phyloP scores from a whole-genome alignment of 2,329 filamentous ascomycete genomes.

The Zymoseptoria crescenta region DNA sequence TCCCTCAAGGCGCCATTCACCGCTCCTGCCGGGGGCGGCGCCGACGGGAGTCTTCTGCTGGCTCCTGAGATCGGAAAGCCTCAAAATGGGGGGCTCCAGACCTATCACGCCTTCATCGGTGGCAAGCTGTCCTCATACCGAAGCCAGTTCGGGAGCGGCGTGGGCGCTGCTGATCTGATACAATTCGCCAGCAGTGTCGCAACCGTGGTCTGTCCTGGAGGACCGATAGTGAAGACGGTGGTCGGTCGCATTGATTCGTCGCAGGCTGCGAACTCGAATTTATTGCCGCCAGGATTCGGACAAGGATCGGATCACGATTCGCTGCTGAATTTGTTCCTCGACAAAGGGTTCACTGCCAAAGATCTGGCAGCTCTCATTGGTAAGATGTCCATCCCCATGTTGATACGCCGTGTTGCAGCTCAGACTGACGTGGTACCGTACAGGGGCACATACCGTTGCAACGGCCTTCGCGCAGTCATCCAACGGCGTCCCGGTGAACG shows the following conservation, averaged over 20 bases:
- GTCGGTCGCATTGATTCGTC: slow-evolving; percentile 43
- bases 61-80: slow-evolving; percentile 29
- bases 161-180: slow-evolving; percentile 48
- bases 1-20: slow-evolving; percentile 12
- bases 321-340: slow-evolving; percentile 41
- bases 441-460: slow-evolving; percentile 41
- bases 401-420: background rate
- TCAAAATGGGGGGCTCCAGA: slow-evolving; percentile 41
- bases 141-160: slow-evolving; percentile 8
- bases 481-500: slow-evolving; percentile 17
- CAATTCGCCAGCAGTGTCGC: slow-evolving; percentile 43
- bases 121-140: slow-evolving; percentile 29
- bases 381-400: background rate
- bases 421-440: too few species aligned
- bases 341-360: slow-evolving; percentile 44
- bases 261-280: slow-evolving; percentile 34
- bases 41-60: slow-evolving; percentile 37
- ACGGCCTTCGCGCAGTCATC: slow-evolving; percentile 35
- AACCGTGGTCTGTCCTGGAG: slow-evolving; percentile 23
- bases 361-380: slow-evolving; percentile 50
- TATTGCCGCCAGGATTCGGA: slow-evolving; percentile 39
- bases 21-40: slow-evolving; percentile 29
- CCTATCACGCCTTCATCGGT: slow-evolving; percentile 36
- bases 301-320: slow-evolving; percentile 30
- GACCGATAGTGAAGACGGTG: slow-evolving; percentile 19